Percentiles rank a stretch among this genome's conserved stretches.
Evolutionary conservation across 2,329 filamentous ascomycete genomes (phyloP).

Genomic region (Claviceps capensis): DNA sequence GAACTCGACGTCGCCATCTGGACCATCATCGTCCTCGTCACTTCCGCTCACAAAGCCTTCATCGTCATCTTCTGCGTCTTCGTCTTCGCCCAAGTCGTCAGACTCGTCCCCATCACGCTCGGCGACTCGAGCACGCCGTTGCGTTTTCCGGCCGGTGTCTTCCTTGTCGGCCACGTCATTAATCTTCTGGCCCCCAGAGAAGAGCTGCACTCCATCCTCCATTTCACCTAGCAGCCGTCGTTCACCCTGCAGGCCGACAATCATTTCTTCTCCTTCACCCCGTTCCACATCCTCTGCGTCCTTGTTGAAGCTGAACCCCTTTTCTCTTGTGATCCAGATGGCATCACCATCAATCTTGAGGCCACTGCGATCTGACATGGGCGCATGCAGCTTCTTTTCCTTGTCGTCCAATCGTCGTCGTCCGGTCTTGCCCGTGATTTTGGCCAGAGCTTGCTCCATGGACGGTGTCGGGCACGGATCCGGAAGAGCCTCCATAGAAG

Average conservation of each 20-base stretch:
- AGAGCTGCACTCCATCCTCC: conserved; percentile 72
- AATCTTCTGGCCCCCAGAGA: conserved; percentile 62
- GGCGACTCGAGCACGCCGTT: conserved; percentile 43
- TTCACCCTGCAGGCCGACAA: conserved; percentile 77
- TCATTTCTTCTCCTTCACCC: conserved; percentile 90
- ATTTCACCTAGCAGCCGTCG: conserved; percentile 69
- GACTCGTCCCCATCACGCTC: conserved; percentile 48
- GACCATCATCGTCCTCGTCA: conserved; percentile 31
- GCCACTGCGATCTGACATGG: conserved; percentile 95
- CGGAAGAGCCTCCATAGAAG: conserved; percentile 72
- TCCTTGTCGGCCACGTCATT: conserved; percentile 37
- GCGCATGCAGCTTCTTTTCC: conserved; percentile 89
- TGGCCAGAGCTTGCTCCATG: conserved; percentile 77
- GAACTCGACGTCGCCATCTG: conserved; percentile 41
- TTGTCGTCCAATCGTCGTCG: conserved; percentile 82
- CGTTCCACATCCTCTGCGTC: conserved; percentile 56
- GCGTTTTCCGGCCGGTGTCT: conserved; percentile 47
- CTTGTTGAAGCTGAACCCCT: conserved; percentile 61
- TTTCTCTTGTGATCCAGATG: conserved; percentile 69
- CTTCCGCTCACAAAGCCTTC: conserved; percentile 43
- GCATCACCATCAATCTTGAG: conserved; percentile 94
- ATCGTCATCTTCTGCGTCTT: conserved; percentile 12
- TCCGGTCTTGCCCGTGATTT: conserved; percentile 68
- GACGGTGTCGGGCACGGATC: conserved; percentile 92
- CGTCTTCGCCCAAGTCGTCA: conserved; percentile 23